Evolutionary conservation across 768 basidiomycete species (phyloP).

Genomic region (Phaeolepiota aurea): DNA sequence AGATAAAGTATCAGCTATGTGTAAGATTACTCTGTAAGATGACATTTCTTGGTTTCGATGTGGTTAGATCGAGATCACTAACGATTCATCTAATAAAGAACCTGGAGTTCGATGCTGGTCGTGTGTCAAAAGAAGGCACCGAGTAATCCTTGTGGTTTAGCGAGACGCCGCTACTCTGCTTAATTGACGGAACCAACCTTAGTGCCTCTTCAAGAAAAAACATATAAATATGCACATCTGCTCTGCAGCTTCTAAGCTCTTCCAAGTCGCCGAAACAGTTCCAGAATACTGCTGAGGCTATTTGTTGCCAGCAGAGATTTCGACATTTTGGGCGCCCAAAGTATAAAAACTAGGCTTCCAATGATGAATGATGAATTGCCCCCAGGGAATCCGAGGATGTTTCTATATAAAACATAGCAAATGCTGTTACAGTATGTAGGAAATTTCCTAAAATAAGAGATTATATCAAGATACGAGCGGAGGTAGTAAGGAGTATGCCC

Average conservation of each 20-base stretch:
- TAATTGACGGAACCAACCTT: not conserved
- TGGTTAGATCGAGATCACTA: not conserved
- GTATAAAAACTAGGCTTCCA: not conserved
- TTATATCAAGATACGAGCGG: not conserved
- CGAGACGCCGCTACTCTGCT: not conserved
- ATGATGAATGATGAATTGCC: not conserved
- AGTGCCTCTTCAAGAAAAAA: not conserved
- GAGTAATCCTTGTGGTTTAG: not conserved
- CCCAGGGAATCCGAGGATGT: no score
- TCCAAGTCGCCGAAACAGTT: not conserved
- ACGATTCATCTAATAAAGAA: not conserved
- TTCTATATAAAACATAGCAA: not conserved
- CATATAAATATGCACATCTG: not conserved
- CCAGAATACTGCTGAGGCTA: not conserved
- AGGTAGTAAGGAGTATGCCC: not conserved
- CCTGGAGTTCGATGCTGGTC: not conserved
- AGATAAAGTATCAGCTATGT: not conserved
- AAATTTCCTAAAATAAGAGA: not conserved
- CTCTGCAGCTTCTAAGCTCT: not conserved
- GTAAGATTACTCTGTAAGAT: not conserved
- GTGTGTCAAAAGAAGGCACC: not conserved
- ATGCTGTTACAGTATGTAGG: not conserved
- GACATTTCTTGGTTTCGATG: constrained; percentile 7
- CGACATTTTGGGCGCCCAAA: not conserved
- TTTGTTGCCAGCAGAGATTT: not conserved